Conservation (phyloP, 495 filamentous ascomycete species). For the Penicillium waksmanii region DNA sequence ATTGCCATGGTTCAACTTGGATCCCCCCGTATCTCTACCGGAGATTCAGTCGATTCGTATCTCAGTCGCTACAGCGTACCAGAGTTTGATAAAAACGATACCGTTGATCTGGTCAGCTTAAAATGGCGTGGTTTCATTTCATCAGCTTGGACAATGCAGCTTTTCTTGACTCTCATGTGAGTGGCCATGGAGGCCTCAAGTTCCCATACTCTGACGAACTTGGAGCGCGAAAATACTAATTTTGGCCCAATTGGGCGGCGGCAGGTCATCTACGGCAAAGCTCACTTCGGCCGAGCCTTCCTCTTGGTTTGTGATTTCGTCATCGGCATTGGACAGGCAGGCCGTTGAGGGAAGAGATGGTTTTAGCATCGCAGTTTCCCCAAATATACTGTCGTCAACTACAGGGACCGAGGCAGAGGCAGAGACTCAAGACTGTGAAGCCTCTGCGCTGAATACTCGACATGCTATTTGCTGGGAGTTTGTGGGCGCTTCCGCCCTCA, state of each 20-base stretch:
- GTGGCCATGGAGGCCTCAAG: constrained; percentile 11
- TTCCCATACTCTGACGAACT: too few species aligned
- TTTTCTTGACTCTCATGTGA: constrained; percentile 48
- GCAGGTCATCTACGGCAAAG: constrained; percentile 17
- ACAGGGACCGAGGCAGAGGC: background rate
- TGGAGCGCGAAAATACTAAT: too few species aligned
- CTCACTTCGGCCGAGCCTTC: constrained; percentile 1
- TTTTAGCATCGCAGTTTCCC: constrained; percentile 45
- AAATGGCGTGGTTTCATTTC: constrained; percentile 54
- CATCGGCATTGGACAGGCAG: constrained; percentile 38
- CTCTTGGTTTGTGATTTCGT: constrained; percentile 47
- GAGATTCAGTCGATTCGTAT: constrained; percentile 79
- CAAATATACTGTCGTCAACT: constrained; percentile 9
- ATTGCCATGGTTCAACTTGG: constrained; percentile 70
- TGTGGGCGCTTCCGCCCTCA: constrained; percentile 23
- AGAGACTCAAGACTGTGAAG: too few species aligned
- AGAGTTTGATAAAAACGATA: constrained; percentile 30
- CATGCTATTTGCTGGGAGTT: constrained; percentile 43
- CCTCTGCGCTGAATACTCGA: constrained; percentile 4
- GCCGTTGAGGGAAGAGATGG: constrained; percentile 49
- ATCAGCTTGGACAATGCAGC: constrained; percentile 41
- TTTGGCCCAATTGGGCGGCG: background rate
- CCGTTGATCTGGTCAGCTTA: constrained; percentile 40
- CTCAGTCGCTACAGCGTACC: constrained; percentile 80
- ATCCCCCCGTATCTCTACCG: constrained; percentile 68